Percentiles rank a stretch among this genome's conserved stretches.
These are phyloP conservation scores for Spathaspora arborariae DNA, from an alignment of 805 yeast species.

Conservation along the genomic window DNA sequence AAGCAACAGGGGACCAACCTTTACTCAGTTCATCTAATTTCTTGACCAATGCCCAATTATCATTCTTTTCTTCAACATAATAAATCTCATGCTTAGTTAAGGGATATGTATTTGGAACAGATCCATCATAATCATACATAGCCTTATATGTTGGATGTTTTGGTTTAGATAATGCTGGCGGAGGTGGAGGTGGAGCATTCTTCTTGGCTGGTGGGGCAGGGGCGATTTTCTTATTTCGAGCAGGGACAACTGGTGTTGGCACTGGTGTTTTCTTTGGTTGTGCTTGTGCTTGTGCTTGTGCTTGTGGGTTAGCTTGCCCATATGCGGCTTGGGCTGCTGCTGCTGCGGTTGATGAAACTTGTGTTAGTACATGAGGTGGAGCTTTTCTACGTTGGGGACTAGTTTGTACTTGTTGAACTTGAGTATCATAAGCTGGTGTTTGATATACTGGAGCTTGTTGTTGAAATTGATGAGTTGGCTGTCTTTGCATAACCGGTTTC, in stretches of 20 bases:
- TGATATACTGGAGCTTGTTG: constrained; percentile 16
- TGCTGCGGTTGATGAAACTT: constrained; percentile 2
- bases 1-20: constrained; percentile 99
- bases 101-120: constrained; percentile 78
- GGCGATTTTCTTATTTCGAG: constrained; percentile 34
- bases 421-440: constrained; percentile 17
- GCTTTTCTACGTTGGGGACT: constrained; percentile 9
- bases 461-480: constrained; percentile 8
- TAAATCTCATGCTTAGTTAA: constrained; percentile 73
- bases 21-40: constrained; percentile 68
- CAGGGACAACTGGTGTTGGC: constrained; percentile 18
- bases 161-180: constrained; percentile 51
- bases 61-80: constrained; percentile 69
- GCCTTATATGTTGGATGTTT: constrained; percentile 79
- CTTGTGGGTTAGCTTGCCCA: constrained; percentile 12
- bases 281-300: constrained; percentile 1
- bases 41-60: constrained; percentile 94
- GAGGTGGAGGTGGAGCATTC: constrained; percentile 58
- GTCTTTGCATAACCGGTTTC: constrained; percentile 1
- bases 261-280: not conserved
- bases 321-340: constrained; percentile 11
- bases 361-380: constrained; percentile 17
- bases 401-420: constrained; percentile 11
- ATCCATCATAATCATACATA: constrained; percentile 83
- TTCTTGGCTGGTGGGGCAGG: constrained; percentile 61